phyloP scores from a whole-genome alignment of 805 yeast genomes.

The Yarrowia sp. region DNA sequence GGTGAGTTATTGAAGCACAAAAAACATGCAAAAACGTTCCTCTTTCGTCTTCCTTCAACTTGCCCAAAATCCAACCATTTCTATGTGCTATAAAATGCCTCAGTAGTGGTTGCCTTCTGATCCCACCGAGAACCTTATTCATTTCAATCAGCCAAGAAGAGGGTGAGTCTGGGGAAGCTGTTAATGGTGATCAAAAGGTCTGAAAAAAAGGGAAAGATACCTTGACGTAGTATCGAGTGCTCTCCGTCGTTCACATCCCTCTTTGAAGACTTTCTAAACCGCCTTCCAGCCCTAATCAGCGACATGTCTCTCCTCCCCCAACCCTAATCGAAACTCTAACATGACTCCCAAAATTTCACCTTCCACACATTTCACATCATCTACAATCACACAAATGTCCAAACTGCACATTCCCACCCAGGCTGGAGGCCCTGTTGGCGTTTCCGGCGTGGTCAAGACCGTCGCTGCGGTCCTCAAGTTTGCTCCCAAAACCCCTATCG shows the following conservation, averaged over 20 bases:
- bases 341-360: conserved; percentile 20
- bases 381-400: conserved; percentile 7
- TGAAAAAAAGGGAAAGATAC: background rate
- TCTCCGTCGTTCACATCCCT: too few relatives aligned
- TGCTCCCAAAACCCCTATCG: conserved; percentile 5
- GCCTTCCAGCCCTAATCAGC: too few relatives aligned
- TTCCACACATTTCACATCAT: background rate
- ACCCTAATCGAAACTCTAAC: conserved; percentile 19
- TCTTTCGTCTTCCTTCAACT: background rate
- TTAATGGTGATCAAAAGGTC: background rate
- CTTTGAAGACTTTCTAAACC: too few relatives aligned
- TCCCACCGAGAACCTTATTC: background rate
- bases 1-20: too few relatives aligned
- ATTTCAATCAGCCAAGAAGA: background rate
- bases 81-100: background rate
- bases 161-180: background rate
- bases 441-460: conserved; percentile 22
- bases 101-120: conserved; percentile 2
- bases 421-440: conserved; percentile 17
- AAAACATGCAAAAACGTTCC: background rate
- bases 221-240: background rate
- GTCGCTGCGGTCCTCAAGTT: conserved; percentile 21
- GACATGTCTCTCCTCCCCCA: background rate
- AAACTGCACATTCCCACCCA: conserved; percentile 21
- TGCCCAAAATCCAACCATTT: background rate